Evolutionary conservation across 441 rosid genomes (phyloP), one percentile per base, ranked within the genome.

Genomic region (Cnidoscolus chayamansa): DNA sequence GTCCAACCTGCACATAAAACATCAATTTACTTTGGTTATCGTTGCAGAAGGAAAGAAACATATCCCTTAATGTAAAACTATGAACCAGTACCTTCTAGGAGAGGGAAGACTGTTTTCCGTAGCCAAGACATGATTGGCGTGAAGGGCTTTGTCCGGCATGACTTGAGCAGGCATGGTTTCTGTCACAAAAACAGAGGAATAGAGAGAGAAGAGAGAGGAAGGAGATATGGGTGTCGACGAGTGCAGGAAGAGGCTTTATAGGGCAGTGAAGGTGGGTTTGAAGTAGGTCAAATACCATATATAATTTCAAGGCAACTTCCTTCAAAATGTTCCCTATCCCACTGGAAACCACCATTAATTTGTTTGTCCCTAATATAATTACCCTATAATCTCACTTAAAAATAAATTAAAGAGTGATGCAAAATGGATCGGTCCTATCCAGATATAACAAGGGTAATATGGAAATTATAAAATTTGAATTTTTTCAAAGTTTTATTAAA

Each of bases 121-220:
- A 40, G 67, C 83, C 50, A 85, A 67, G 62, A 75, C 79, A 73
- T 84, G 86, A 71, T 81, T 72, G 35, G 72, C 75, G 54, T 84
- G 91, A 73, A 81, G 87, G 76, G 75, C 68, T 62, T 77, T 72
- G 72, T 89, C 95, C 10, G 88, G 73, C 81, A 84, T 76, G 55
- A 85, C 72, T 77, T 85, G 91, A 66, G 81, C 90, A 60, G 87
- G 77, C 93, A 87, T 89, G 71, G 68, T 76, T 67, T 67, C 20
- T 1, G n/a, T 61, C 19, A 62, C 8, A 43, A 5, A 32, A 20
- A 1, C 16, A 0, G 15, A 3, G 10, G 15, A 7, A 10, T 8
- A 2, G 40, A 13, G 20, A 32, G 55, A 43, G 16, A 35, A 32
- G 49, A 25, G 35, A 32, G 13, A 25, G 50, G 61, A 49, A 40